Evolutionary conservation across 1,284 basidiomycete species (phyloP).

Genomic region (Coriolopsis trogii): DNA sequence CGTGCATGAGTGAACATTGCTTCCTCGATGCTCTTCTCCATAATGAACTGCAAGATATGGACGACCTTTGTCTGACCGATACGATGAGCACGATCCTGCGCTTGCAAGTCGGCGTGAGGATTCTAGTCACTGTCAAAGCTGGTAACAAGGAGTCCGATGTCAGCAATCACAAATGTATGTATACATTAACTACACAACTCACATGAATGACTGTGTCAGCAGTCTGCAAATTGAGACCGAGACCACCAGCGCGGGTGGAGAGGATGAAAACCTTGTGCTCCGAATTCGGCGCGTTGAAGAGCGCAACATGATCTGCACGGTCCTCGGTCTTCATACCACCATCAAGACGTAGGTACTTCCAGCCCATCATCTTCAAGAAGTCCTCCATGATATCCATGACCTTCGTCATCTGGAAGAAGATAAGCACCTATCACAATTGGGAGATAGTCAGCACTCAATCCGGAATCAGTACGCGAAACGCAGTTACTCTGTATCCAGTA

Average conservation of each 20-base stretch:
- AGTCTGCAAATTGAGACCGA: conserved; percentile 97
- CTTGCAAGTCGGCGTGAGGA: conserved; percentile 97
- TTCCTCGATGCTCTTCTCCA: conserved; percentile 98
- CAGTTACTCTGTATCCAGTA: conserved; percentile 88
- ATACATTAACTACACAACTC: conserved; percentile 42
- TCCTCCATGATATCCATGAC: conserved; percentile 99
- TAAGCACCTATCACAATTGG: conserved; percentile 75
- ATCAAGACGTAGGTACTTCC: conserved; percentile 93
- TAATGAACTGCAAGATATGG: conserved; percentile 95
- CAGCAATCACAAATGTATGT: neutral
- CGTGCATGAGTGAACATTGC: conserved; percentile 95
- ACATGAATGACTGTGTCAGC: conserved; percentile 99
- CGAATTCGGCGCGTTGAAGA: conserved; percentile 92
- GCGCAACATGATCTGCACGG: conserved; percentile 86
- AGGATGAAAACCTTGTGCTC: conserved; percentile 95
- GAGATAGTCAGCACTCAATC: neutral
- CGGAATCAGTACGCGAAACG: neutral
- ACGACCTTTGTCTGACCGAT: conserved; percentile 99
- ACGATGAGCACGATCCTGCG: conserved; percentile 99
- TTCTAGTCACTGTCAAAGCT: conserved; percentile 96
- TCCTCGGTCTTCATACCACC: conserved; percentile 99
- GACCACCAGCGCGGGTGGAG: conserved; percentile 95
- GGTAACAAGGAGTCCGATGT: neutral
- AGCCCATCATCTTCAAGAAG: conserved; percentile 90
- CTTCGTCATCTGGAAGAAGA: conserved; percentile 99